Conservation (phyloP, 108 stramenopile species). For the Seminavis robusta region DNA sequence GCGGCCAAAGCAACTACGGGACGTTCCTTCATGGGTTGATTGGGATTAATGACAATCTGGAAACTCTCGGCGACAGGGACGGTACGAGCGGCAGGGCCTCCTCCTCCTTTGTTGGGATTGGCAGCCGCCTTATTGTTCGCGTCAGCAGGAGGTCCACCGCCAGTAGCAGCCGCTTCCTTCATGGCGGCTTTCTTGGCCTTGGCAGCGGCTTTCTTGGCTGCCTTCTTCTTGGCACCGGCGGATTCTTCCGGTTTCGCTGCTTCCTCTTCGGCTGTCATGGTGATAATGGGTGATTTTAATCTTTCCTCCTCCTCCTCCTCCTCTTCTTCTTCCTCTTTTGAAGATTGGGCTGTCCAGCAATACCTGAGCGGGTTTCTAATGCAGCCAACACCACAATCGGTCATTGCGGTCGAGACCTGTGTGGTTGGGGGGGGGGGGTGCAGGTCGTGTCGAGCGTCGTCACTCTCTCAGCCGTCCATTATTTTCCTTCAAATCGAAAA, state of each 20-base stretch:
- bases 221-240: slow-evolving; percentile 76
- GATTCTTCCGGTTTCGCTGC: no score
- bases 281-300: slow-evolving; percentile 14
- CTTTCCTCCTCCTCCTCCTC: no score
- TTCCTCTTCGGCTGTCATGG: slow-evolving; percentile 17
- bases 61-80: slow-evolving; percentile 37
- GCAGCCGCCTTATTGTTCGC: slow-evolving; percentile 6
- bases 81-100: neutral
- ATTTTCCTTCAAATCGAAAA: no score
- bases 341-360: no score
- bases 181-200: slow-evolving; percentile 67
- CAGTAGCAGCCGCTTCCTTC: slow-evolving; percentile 4
- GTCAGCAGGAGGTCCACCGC: slow-evolving; percentile 13
- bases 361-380: no score
- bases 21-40: slow-evolving; percentile 58
- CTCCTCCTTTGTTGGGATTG: neutral
- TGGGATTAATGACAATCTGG: slow-evolving; percentile 79
- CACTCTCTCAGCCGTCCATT: no score
- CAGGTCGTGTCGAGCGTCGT: no score
- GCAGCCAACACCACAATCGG: no score
- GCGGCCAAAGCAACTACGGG: slow-evolving; percentile 70
- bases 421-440: no score
- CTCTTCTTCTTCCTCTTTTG: no score
- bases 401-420: no score
- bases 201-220: slow-evolving; percentile 84